These are phyloP conservation scores for Podospora didyma DNA, from an alignment of 495 filamentous ascomycete genomes.

Conservation along the genomic window DNA sequence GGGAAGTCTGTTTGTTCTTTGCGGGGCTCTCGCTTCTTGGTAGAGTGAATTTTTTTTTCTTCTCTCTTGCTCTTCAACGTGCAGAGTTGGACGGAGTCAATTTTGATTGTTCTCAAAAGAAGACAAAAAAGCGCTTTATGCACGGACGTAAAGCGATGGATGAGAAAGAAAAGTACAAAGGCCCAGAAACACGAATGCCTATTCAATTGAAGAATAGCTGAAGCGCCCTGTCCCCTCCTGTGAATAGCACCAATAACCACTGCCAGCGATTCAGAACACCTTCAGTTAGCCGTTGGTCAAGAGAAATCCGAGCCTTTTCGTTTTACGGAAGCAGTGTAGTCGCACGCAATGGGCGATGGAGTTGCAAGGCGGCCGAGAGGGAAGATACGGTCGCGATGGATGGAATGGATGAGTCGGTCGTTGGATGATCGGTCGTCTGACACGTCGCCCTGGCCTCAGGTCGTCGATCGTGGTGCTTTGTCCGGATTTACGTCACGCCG, in stretches of 20 bases:
- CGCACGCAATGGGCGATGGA: too few relatives aligned
- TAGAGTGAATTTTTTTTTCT: conserved; percentile 22
- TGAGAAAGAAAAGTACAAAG: conserved; percentile 38
- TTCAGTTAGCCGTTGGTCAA: conserved; percentile 12
- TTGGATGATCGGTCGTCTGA: neutral
- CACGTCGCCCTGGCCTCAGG: neutral
- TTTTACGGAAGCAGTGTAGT: too few relatives aligned
- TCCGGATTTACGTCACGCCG: neutral
- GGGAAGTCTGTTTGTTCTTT: conserved; percentile 19
- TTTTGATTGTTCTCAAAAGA: conserved; percentile 55
- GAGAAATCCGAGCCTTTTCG: conserved; percentile 9
- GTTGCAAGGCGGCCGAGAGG: neutral
- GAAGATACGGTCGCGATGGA: neutral
- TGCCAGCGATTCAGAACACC: conserved; percentile 24
- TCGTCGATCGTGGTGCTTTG: neutral
- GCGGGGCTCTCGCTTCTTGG: conserved; percentile 10
- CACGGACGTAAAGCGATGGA: conserved; percentile 28
- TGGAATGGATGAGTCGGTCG: neutral
- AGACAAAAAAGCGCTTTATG: conserved; percentile 31
- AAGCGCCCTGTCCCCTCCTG: conserved; percentile 16
- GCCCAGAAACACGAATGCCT: conserved; percentile 24
- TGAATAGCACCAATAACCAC: conserved; percentile 26
- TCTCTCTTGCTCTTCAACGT: conserved; percentile 36
- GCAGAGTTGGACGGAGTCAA: conserved; percentile 49
- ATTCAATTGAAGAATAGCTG: conserved; percentile 24